phyloP scores from a whole-genome alignment of 2,329 filamentous ascomycete species.

The Talaromyces sp. region DNA sequence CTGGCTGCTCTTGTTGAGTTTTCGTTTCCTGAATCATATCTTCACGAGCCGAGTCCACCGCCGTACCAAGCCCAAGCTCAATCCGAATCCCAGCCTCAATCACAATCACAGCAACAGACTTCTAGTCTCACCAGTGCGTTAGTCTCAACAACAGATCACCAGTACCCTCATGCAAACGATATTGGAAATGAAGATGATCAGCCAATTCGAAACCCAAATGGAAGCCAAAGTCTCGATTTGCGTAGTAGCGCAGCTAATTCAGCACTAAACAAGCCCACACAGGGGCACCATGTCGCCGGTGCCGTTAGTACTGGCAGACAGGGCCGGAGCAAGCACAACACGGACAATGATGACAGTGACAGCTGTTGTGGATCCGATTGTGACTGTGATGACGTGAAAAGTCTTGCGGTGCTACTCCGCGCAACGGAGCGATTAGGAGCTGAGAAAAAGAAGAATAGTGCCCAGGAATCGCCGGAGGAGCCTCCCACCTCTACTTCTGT shows the following conservation, averaged over 20 bases:
- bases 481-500: not conserved
- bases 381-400: slow-evolving; percentile 14
- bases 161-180: not conserved
- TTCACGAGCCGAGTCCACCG: slow-evolving; percentile 11
- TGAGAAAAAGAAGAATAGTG: not conserved
- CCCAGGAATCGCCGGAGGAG: not conserved
- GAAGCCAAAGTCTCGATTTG: not conserved
- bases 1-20: slow-evolving; percentile 32
- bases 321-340: not conserved
- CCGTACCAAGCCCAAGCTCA: slow-evolving; percentile 13
- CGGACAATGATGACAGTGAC: slow-evolving; percentile 5
- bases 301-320: not conserved
- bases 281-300: not conserved
- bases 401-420: slow-evolving; percentile 13
- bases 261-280: not conserved
- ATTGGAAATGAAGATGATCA: not conserved
- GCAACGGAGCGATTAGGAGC: slow-evolving; percentile 10
- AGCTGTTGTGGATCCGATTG: slow-evolving; percentile 7
- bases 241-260: not conserved
- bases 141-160: not conserved
- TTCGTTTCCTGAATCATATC: slow-evolving; percentile 18
- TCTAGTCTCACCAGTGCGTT: not conserved
- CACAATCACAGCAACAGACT: not conserved
- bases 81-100: not conserved
- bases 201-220: not conserved